Evolutionary conservation across 2,329 filamentous ascomycete species (phyloP).

Genomic region (Chaetomiaceae sp.): DNA sequence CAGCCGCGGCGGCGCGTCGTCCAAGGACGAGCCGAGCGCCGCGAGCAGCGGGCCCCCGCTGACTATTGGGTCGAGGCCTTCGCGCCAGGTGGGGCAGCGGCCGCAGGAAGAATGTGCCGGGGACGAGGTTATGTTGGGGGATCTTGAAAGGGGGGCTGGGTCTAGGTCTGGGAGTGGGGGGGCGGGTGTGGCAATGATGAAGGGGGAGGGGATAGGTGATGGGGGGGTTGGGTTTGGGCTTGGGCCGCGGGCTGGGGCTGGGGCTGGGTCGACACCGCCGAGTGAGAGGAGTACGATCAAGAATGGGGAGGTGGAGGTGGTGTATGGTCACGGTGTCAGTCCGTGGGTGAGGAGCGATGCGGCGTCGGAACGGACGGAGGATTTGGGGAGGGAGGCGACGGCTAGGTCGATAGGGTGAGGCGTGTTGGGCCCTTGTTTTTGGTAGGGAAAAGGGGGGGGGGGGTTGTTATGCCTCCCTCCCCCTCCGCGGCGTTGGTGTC

Average conservation of each 20-base stretch:
- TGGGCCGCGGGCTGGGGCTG: no score
- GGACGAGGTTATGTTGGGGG: background rate
- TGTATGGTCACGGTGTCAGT: background rate
- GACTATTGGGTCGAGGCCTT: slow-evolving; percentile 22
- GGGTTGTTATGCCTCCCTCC: background rate
- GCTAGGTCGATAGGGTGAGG: slow-evolving; percentile 8
- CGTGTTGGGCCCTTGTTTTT: background rate
- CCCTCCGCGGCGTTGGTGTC: background rate
- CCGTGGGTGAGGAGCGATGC: slow-evolving; percentile 1
- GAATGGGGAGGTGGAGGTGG: background rate
- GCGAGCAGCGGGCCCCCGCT: slow-evolving; percentile 4
- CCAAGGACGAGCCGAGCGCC: background rate
- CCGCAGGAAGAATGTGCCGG: background rate
- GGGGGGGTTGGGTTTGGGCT: background rate
- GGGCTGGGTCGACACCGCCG: no score
- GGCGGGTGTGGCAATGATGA: background rate
- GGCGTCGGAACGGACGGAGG: slow-evolving; percentile 10
- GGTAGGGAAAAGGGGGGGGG: no score
- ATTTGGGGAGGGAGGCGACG: slow-evolving; percentile 1
- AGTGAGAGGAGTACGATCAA: background rate
- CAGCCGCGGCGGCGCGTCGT: background rate
- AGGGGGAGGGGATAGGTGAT: background rate
- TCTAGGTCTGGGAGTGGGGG: background rate
- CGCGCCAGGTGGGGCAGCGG: background rate
- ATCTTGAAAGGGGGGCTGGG: background rate